Evolutionary conservation across 768 basidiomycete species (phyloP), one percentile per base, ranked within the genome.

Genomic region (Sporobolomyces roseus): DNA sequence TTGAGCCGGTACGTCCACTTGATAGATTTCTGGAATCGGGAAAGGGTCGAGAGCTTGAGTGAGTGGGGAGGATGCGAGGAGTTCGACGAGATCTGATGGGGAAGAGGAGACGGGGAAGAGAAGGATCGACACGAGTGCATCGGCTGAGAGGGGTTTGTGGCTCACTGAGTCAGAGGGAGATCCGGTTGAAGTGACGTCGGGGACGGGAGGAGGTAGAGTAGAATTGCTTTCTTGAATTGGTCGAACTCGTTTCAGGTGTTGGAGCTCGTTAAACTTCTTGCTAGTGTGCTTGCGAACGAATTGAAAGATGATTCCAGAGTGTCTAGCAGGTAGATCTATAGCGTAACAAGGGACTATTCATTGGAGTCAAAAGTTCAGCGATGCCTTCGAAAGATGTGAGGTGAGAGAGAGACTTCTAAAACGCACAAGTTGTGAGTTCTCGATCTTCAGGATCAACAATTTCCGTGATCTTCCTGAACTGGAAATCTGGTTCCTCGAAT

Each of bases 1-100:
- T 62, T 90, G 80, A 25, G 83, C 81, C 25, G 81, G 82, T 0
- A 83, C 72, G 2, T 83, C 83, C 73, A 86, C 84, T 73, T 54
- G 17, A 41, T 68, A 68, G 1, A 58, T 32, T 43, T 3, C 12
- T n/a, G 61, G 61, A 13, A 61, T 25, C 10, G 49, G 43, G 2
- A 29, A 43, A 10, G 53, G 56, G 3, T 23, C n/a, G 43, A 71
- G 62, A 4, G 58, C 59, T 3, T 27, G 14, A 8, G 54, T 60
- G 63, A 73, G 53, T 0, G 58, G 35, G 0, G 63, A 65, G 3
- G 50, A 29, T 10, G 58, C 27, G 58, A 73, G 67, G 48, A 69
- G 64, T 9, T 50, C 45, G 23, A 1, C 3, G 27, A 72, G 61
- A 55, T 68, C 21, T 2, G 54, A 1, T 1, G 71, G 71, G 0